A percentile compares a stretch with the other conserved stretches of the same genome.
These are phyloP conservation scores for Amanita pseudoporphyria DNA, from an alignment of 768 basidiomycete species.

Conservation along the genomic window DNA sequence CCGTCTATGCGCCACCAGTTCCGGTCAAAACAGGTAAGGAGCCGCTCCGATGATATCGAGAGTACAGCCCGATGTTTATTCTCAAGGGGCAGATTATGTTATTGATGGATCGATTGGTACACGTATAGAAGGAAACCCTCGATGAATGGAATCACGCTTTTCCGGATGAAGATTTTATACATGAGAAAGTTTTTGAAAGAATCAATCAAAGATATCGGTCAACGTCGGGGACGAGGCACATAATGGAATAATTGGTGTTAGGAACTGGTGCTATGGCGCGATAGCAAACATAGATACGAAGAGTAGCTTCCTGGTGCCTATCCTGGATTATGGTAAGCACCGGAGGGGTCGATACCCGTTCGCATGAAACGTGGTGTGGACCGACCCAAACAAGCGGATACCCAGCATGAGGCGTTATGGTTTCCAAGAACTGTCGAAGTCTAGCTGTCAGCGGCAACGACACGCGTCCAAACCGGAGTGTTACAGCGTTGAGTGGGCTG, in stretches of 20 bases:
- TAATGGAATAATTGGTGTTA: not conserved
- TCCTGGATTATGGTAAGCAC: not conserved
- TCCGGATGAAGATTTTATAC: not conserved
- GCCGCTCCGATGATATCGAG: slow-evolving; percentile 1
- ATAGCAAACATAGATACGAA: slow-evolving; percentile 1
- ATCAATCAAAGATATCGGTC: not conserved
- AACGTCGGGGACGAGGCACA: not conserved
- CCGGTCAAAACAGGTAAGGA: not conserved
- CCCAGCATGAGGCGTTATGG: too few species aligned
- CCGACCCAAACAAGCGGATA: too few species aligned
- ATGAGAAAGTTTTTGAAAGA: not conserved
- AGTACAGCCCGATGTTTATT: not conserved
- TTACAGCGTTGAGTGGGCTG: too few species aligned
- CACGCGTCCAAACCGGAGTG: not conserved
- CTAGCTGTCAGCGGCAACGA: slow-evolving; percentile 1
- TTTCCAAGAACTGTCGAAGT: not conserved
- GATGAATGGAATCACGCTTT: not conserved
- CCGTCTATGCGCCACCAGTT: not conserved
- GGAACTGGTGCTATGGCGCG: not conserved
- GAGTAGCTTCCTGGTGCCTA: not conserved
- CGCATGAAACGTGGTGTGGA: too few species aligned
- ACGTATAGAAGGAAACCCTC: not conserved
- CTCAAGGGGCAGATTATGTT: not conserved
- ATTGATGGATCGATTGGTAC: slow-evolving; percentile 2
- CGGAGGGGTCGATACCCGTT: not conserved